phyloP scores from a whole-genome alignment of 768 basidiomycete species.

The Trametes coccinea region DNA sequence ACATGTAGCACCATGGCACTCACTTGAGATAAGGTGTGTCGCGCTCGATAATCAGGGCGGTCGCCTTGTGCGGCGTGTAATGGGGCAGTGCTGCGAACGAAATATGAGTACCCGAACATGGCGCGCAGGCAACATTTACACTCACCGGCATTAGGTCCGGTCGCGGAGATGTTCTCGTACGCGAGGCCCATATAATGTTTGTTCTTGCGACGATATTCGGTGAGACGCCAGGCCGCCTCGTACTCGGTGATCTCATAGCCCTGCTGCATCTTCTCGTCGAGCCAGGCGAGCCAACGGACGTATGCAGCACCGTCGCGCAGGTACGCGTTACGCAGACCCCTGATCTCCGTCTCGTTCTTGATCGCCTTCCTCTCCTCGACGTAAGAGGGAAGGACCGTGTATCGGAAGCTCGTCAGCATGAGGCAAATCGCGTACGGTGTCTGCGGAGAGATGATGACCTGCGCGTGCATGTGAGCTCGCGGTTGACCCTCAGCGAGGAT shows the following conservation, averaged over 20 bases:
- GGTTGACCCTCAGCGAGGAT: too few species aligned
- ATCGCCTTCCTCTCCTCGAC: constrained; percentile 80
- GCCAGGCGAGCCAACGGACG: constrained; percentile 87
- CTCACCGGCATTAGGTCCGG: constrained; percentile 81
- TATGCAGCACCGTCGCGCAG: constrained; percentile 87
- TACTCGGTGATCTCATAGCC: constrained; percentile 89
- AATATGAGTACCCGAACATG: background rate
- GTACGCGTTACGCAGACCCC: constrained; percentile 83
- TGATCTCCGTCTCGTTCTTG: constrained; percentile 87
- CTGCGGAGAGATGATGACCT: constrained; percentile 70
- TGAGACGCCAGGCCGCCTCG: constrained; percentile 84
- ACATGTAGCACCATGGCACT: constrained; percentile 28
- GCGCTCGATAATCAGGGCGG: constrained; percentile 72
- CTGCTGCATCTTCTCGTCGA: constrained; percentile 75
- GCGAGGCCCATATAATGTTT: constrained; percentile 83
- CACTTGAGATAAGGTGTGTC: constrained; percentile 89
- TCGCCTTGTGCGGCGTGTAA: constrained; percentile 74
- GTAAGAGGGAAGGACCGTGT: constrained; percentile 67
- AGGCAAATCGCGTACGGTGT: constrained; percentile 83
- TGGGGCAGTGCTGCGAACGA: constrained; percentile 74
- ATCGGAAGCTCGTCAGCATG: constrained; percentile 82
- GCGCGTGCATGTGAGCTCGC: background rate
- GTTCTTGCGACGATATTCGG: constrained; percentile 68
- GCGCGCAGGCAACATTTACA: constrained; percentile 2
- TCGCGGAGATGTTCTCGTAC: constrained; percentile 88